A percentile compares a stretch with the other conserved stretches of the same genome.
phyloP scores from a whole-genome alignment of 2,329 filamentous ascomycete genomes.

The Penicillium sp. region DNA sequence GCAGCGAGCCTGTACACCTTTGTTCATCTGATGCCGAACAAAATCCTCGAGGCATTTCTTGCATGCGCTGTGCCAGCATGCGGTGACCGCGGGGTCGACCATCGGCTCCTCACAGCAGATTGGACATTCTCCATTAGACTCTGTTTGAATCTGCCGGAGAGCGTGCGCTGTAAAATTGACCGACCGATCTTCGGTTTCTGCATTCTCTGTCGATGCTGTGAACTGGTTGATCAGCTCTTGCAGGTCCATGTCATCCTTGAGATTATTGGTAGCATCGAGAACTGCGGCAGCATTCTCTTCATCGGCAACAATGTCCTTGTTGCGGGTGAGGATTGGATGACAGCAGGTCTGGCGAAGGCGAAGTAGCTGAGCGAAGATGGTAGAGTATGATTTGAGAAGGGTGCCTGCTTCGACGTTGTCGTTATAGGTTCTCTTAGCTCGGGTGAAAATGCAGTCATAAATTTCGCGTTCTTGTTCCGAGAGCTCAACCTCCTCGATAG shows the following conservation, averaged over 20 bases:
- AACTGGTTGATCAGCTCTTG: constrained; percentile 85
- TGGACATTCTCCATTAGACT: constrained; percentile 87
- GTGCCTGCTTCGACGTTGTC: constrained; percentile 90
- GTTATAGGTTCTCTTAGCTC: constrained; percentile 82
- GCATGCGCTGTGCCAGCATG: constrained; percentile 97
- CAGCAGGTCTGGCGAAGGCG: constrained; percentile 93
- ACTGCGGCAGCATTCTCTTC: constrained; percentile 82
- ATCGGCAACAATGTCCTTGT: constrained; percentile 81
- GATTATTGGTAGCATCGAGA: constrained; percentile 77
- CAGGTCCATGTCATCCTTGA: constrained; percentile 96
- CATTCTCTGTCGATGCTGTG: constrained; percentile 68
- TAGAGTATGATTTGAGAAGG: constrained; percentile 92
- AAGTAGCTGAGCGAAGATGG: constrained; percentile 95
- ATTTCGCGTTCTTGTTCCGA: constrained; percentile 85
- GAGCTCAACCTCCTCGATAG: constrained; percentile 87
- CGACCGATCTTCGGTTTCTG: constrained; percentile 52
- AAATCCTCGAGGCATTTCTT: constrained; percentile 90
- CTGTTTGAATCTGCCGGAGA: constrained; percentile 87
- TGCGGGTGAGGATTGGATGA: constrained; percentile 86
- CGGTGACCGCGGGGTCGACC: constrained; percentile 90
- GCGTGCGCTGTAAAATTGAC: constrained; percentile 86
- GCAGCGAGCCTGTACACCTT: constrained; percentile 76
- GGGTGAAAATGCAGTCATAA: constrained; percentile 86
- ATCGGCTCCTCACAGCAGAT: constrained; percentile 96
- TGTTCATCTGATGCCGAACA: constrained; percentile 83